Percentiles rank a stretch among this genome's conserved stretches.
These are phyloP conservation scores for Neurospora discreta DNA, from an alignment of 495 filamentous ascomycete genomes.

Conservation along the genomic window DNA sequence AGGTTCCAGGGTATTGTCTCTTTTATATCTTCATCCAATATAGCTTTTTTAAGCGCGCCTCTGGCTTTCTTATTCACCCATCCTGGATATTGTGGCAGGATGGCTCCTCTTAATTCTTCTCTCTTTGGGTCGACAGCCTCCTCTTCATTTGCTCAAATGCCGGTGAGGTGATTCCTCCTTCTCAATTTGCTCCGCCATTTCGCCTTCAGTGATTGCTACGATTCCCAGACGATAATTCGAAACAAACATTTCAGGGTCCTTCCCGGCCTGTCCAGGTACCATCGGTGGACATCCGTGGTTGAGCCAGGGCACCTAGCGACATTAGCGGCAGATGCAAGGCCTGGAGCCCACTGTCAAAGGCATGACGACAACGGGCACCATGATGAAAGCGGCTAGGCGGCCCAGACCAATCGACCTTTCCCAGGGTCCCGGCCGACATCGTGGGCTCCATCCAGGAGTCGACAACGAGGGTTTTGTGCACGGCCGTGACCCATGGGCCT, in stretches of 20 bases:
- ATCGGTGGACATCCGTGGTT: neutral
- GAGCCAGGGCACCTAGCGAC: neutral
- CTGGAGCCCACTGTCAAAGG: slow-evolving; percentile 1
- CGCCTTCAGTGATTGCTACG: slow-evolving; percentile 14
- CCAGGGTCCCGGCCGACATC: slow-evolving; percentile 1
- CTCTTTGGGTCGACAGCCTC: slow-evolving; percentile 2
- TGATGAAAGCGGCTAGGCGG: slow-evolving; percentile 22
- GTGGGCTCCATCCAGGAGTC: slow-evolving; percentile 8
- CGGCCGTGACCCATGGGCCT: slow-evolving; percentile 21
- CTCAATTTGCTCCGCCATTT: slow-evolving; percentile 20
- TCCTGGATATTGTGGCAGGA: neutral
- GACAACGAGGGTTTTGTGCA: slow-evolving; percentile 23
- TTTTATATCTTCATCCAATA: neutral
- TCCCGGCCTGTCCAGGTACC: neutral
- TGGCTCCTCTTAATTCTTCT: slow-evolving; percentile 7
- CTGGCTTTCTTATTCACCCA: neutral
- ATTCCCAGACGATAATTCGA: slow-evolving; percentile 15
- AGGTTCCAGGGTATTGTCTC: neutral
- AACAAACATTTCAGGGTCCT: slow-evolving; percentile 10
- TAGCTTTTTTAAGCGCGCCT: neutral
- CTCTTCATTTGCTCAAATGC: slow-evolving; percentile 4
- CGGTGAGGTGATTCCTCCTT: slow-evolving; percentile 3
- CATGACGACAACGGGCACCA: slow-evolving; percentile 11
- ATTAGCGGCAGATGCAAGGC: neutral
- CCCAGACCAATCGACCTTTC: slow-evolving; percentile 9